Percentiles rank a stretch among this genome's conserved stretches.
Evolutionary conservation across 139 green algal genomes (phyloP).

Genomic region (Microglena sp.): DNA sequence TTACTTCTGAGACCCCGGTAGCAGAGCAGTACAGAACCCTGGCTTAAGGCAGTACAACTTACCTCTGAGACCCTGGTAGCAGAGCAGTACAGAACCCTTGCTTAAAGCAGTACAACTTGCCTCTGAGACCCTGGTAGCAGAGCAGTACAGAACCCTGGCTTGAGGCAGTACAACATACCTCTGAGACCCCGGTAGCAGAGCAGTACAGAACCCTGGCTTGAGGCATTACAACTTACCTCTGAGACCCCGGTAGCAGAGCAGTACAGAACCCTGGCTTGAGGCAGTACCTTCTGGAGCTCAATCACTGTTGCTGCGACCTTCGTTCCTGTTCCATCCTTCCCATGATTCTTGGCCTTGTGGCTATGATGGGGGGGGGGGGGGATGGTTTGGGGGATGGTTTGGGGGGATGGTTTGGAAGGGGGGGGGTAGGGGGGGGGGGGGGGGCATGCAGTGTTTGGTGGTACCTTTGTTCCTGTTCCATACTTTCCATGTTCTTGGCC

Average conservation of each 20-base stretch:
- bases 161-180: slow-evolving; percentile 29
- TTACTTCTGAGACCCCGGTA: too few relatives aligned
- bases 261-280: slow-evolving; percentile 68
- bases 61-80: too few relatives aligned
- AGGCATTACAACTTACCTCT: slow-evolving; percentile 42
- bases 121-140: slow-evolving; percentile 31
- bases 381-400: background rate
- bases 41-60: slow-evolving; percentile 54
- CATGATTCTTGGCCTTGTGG: slow-evolving; percentile 79
- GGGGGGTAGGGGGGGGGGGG: background rate
- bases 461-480: too few relatives aligned
- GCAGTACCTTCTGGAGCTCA: slow-evolving; percentile 57
- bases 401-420: background rate
- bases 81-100: slow-evolving; percentile 75
- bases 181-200: slow-evolving; percentile 33
- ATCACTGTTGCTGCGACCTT: slow-evolving; percentile 61
- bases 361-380: slow-evolving; percentile 19
- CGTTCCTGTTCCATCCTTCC: slow-evolving; percentile 57
- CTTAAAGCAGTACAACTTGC: slow-evolving; percentile 59
- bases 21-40: slow-evolving; percentile 77
- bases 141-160: slow-evolving; percentile 48
- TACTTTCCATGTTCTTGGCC: too few relatives aligned
- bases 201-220: slow-evolving; percentile 47
- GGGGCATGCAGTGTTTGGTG: too few relatives aligned
- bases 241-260: slow-evolving; percentile 61